Evolutionary conservation across 139 green algal genomes (phyloP), one percentile per base, ranked within the genome.

Genomic region (Micractinium conductrix): DNA sequence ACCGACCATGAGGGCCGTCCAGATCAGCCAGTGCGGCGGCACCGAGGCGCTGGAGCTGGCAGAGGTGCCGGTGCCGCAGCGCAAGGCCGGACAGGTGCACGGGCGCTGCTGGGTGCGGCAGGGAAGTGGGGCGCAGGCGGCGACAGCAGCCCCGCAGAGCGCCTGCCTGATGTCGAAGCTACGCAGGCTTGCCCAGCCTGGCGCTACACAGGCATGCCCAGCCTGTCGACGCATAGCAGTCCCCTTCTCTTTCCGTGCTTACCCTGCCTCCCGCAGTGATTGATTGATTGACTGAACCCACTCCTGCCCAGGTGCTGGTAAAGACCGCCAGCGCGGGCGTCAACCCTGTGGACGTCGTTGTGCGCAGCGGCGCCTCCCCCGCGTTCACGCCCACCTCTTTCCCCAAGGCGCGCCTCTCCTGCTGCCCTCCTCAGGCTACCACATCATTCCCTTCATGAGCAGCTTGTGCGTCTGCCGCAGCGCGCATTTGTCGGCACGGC

Each of bases 31-130:
- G 76, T 73, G 55, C 55, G 76, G 76, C 35, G 76, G 55, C 50
- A 40, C 40, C 38, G 76, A 82, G 38, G 76, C 73, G 55, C 40
- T 82, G 55, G 35, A 82, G 76, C n/a, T 82, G n/a, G 76, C 30
- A 16, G 40, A 82, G 6, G 76, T 81, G 21, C 74, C 74, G 0
- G 17, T 82, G 21, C 76, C 76, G 10, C 5, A 33, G 28, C 74
- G 45, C 45, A 71, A 22, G 63, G 6, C n/a, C 12, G 63, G 63
- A 2, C n/a, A 71, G n/a, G 63, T 38, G n/a, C n/a, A n/a, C n/a
- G 63, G 6, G n/a, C 55, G 19, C 21, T 10, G 48, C 48, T 58
- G 48, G 48, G 48, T 10, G 16, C 16, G 10, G 48, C n/a, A n/a
- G n/a, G n/a, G n/a, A n/a, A 16, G 48, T 24, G 48, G 48, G 16